Percentiles rank a stretch among this genome's conserved stretches.
Conservation (phyloP, 2,329 filamentous ascomycete genomes). For the Hirsutella thompsonii region DNA sequence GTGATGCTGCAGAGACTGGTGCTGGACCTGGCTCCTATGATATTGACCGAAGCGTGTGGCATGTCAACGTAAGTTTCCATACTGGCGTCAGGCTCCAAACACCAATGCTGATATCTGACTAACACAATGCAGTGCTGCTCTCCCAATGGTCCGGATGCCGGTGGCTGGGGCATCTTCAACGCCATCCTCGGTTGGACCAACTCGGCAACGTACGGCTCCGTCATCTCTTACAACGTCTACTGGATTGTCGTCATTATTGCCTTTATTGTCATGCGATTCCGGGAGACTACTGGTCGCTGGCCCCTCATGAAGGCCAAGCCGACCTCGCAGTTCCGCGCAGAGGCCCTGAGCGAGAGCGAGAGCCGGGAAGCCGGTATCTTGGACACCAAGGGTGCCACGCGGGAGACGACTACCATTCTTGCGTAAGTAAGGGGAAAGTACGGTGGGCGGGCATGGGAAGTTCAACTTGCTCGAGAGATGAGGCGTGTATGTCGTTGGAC, state of each 20-base stretch:
- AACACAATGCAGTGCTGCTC: constrained; percentile 56
- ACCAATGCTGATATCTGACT: no score
- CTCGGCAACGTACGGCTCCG: constrained; percentile 75
- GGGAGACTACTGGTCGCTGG: constrained; percentile 42
- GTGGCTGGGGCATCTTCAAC: constrained; percentile 82
- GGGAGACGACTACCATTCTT: constrained; percentile 13
- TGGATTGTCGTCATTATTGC: constrained; percentile 66
- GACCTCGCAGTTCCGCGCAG: constrained; percentile 5
- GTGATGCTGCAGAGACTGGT: constrained; percentile 36
- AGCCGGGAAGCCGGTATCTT: constrained; percentile 11
- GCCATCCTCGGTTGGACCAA: constrained; percentile 80
- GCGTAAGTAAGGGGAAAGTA: neutral
- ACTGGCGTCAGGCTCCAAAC: no score
- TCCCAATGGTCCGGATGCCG: constrained; percentile 56
- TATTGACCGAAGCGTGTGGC: constrained; percentile 67
- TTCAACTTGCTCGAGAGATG: no score
- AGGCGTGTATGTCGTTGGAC: no score
- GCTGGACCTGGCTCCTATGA: constrained; percentile 65
- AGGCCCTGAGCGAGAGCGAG: constrained; percentile 11
- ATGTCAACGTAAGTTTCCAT: constrained; percentile 52
- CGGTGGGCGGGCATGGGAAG: no score
- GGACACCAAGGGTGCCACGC: constrained; percentile 11
- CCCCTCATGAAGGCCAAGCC: constrained; percentile 27
- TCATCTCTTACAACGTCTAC: constrained; percentile 80
- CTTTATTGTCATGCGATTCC: constrained; percentile 53